Percentiles rank a stretch among this genome's conserved stretches.
phyloP scores from a whole-genome alignment of 192 early-diverging fungal species.

The Allomyces arbusculus region DNA sequence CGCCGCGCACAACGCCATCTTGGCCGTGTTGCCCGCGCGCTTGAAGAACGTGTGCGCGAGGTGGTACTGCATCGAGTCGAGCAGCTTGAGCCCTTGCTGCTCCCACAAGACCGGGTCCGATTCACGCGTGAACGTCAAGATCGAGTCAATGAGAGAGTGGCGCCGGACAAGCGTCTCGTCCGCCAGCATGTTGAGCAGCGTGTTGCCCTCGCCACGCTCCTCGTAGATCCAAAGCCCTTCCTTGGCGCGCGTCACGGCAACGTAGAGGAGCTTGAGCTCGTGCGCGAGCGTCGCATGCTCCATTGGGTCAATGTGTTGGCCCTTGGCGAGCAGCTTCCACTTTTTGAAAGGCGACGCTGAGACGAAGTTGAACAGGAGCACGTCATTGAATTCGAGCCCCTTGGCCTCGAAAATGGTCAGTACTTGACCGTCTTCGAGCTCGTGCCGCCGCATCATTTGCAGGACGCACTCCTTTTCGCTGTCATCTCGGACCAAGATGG shows the following conservation, averaged over 20 bases:
- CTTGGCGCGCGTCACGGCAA: slow-evolving; percentile 31
- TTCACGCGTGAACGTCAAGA: slow-evolving; percentile 62
- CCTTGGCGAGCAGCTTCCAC: no score
- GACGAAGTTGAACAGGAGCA: no score
- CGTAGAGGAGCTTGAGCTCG: slow-evolving; percentile 37
- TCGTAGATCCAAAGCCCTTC: slow-evolving; percentile 23
- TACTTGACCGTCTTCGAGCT: slow-evolving; percentile 74
- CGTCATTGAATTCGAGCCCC: no score
- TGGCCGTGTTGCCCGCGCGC: slow-evolving; percentile 82
- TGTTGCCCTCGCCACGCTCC: slow-evolving; percentile 42
- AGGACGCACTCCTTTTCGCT: no score
- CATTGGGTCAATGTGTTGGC: no score
- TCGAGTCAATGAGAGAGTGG: slow-evolving; percentile 69
- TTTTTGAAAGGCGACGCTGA: no score
- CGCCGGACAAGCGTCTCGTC: slow-evolving; percentile 47
- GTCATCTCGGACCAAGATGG: no score
- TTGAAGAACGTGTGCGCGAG: slow-evolving; percentile 74
- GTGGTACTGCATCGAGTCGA: slow-evolving; percentile 78
- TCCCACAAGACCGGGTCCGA: slow-evolving; percentile 93
- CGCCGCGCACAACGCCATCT: slow-evolving; percentile 70
- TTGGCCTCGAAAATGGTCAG: no score
- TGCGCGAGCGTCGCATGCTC: no score
- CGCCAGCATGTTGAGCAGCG: slow-evolving; percentile 49
- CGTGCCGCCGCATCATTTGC: slow-evolving; percentile 35
- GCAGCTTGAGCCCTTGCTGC: slow-evolving; percentile 84